Evolutionary conservation across 179 eudicot species (phyloP).

Genomic region (Gypsophila paniculata): DNA sequence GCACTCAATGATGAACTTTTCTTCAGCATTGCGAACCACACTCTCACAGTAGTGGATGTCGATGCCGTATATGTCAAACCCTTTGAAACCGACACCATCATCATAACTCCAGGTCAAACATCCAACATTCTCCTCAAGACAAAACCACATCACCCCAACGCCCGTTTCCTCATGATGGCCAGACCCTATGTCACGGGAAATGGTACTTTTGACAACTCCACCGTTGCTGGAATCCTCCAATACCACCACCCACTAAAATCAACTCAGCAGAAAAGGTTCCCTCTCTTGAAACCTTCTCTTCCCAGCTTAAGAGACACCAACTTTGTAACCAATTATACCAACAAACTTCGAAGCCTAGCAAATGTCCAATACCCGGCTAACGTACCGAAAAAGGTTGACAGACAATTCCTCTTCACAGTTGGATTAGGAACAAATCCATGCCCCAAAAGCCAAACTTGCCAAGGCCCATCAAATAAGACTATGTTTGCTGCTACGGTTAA

Average conservation of each 20-base stretch:
- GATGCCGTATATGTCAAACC: constrained; percentile 37
- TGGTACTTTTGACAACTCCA: constrained; percentile 33
- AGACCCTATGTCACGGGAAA: constrained; percentile 30
- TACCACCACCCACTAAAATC: constrained; percentile 22
- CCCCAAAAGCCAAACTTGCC: constrained; percentile 32
- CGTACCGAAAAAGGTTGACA: constrained; percentile 32
- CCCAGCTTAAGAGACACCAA: constrained; percentile 26
- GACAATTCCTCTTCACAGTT: constrained; percentile 38
- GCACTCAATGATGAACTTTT: constrained; percentile 36
- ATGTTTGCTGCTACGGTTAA: constrained; percentile 33
- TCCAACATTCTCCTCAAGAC: constrained; percentile 34
- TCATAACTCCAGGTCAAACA: constrained; percentile 36
- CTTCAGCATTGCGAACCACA: constrained; percentile 39
- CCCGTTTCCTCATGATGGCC: constrained; percentile 35
- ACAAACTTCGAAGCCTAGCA: constrained; percentile 34
- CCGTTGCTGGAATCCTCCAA: constrained; percentile 32
- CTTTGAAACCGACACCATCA: constrained; percentile 27
- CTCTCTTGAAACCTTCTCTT: constrained; percentile 29
- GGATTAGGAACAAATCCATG: constrained; percentile 38
- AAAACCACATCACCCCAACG: constrained; percentile 22
- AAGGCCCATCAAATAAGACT: constrained; percentile 35
- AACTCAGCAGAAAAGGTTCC: constrained; percentile 16
- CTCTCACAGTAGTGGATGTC: constrained; percentile 29
- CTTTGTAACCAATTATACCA: constrained; percentile 30
- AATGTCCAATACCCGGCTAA: constrained; percentile 32